A percentile compares a stretch with the other conserved stretches of the same genome.
Conservation (phyloP, 2,329 filamentous ascomycete genomes). For the Coniochaeta sp. region DNA sequence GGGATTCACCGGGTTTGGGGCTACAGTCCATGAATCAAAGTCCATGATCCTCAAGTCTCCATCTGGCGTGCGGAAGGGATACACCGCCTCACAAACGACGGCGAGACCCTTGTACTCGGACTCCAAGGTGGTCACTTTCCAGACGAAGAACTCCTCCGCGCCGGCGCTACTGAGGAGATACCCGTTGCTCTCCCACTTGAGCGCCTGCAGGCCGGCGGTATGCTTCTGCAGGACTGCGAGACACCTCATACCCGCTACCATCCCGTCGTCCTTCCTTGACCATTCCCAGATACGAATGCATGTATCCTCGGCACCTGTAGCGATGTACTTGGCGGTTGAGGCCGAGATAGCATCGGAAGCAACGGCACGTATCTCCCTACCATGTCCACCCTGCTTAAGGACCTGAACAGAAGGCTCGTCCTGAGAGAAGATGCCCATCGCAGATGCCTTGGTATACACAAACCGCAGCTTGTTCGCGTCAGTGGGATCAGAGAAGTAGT, state of each 20-base stretch:
- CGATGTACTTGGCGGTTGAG: slow-evolving; percentile 28
- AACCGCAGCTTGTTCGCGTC: slow-evolving; percentile 37
- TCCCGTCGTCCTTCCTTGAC: slow-evolving; percentile 5
- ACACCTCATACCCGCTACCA: slow-evolving; percentile 30
- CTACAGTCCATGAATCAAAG: slow-evolving; percentile 46
- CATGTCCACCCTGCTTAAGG: slow-evolving; percentile 69
- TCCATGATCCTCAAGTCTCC: slow-evolving; percentile 73
- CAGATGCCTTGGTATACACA: slow-evolving; percentile 56
- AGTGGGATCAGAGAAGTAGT: slow-evolving; percentile 26
- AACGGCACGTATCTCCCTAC: slow-evolving; percentile 67
- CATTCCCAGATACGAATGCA: slow-evolving; percentile 65
- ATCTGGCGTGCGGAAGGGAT: slow-evolving; percentile 39
- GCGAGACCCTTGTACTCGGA: slow-evolving; percentile 41
- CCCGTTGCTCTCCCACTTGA: slow-evolving; percentile 64
- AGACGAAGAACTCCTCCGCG: slow-evolving; percentile 82
- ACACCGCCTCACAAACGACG: slow-evolving; percentile 48
- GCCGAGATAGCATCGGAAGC: slow-evolving; percentile 9
- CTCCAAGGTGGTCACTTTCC: slow-evolving; percentile 56
- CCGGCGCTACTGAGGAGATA: slow-evolving; percentile 83
- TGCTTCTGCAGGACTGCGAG: slow-evolving; percentile 67
- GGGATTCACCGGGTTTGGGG: slow-evolving; percentile 23
- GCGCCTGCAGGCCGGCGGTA: slow-evolving; percentile 72
- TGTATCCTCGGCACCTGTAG: slow-evolving; percentile 67
- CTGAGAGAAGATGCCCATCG: slow-evolving; percentile 12
- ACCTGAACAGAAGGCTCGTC: slow-evolving; percentile 22